phyloP scores from a whole-genome alignment of 2,329 filamentous ascomycete species.

The Bipolaris zeicola region DNA sequence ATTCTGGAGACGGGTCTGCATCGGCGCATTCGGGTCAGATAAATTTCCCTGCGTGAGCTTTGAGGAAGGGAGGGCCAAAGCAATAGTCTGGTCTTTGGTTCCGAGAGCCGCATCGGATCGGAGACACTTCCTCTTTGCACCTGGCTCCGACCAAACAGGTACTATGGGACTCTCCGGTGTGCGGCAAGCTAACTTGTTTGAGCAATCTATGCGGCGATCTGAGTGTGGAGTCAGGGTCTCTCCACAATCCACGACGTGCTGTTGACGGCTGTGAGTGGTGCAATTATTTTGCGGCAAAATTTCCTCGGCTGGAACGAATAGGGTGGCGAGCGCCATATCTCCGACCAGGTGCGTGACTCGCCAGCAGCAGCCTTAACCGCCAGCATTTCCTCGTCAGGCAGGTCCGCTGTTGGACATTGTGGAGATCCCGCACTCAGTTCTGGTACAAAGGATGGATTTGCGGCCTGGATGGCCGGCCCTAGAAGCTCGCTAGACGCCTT shows the following conservation, averaged over 20 bases:
- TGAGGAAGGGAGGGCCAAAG: background rate
- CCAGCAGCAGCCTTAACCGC: constrained; percentile 14
- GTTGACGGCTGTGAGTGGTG: constrained; percentile 11
- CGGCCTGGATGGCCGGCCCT: constrained; percentile 15
- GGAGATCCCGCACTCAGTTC: constrained; percentile 15
- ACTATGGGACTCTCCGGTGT: background rate
- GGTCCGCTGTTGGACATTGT: constrained; percentile 10
- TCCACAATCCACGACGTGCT: constrained; percentile 9
- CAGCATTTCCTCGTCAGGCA: constrained; percentile 13
- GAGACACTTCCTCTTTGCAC: constrained; percentile 6
- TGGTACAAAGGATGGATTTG: constrained; percentile 13
- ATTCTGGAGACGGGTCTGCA: background rate
- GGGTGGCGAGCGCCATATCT: background rate
- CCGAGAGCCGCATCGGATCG: constrained; percentile 13
- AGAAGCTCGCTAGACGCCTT: constrained; percentile 32
- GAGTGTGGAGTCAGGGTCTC: constrained; percentile 8
- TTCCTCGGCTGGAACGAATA: constrained; percentile 3
- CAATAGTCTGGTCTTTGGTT: background rate
- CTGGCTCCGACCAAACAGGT: background rate
- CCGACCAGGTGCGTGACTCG: constrained; percentile 8
- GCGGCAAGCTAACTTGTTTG: background rate
- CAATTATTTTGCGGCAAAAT: constrained; percentile 10
- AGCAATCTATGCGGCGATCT: constrained; percentile 7
- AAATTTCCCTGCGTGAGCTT: background rate
- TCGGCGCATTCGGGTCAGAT: background rate